Percentiles rank a stretch among this genome's conserved stretches.
Conservation (phyloP, 225 moss, liverwort and hornwort species). For the Neckera pumila region DNA sequence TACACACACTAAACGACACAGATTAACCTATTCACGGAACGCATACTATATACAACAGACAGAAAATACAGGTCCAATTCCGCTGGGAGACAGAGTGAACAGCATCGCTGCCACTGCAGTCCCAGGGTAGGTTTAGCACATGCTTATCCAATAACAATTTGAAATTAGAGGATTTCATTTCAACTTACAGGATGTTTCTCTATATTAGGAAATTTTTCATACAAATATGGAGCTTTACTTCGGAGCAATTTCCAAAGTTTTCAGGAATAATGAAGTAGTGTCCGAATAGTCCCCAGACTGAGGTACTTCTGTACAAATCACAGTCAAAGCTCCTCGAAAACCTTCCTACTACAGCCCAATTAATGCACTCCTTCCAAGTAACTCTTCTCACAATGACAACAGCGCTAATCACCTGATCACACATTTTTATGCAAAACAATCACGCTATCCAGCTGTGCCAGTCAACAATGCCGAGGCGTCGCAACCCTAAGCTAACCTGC, state of each 20-base stretch:
- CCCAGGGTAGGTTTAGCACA: not conserved
- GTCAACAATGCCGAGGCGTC: not conserved
- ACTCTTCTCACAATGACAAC: not conserved
- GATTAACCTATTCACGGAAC: too few relatives aligned
- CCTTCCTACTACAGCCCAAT: not conserved
- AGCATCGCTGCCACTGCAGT: not conserved
- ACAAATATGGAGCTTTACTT: not conserved
- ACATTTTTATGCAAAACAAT: not conserved
- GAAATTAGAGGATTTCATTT: not conserved
- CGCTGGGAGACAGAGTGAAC: not conserved
- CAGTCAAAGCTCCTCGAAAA: not conserved
- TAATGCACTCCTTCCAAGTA: not conserved
- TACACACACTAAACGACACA: not conserved
- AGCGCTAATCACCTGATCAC: not conserved
- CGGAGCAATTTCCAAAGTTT: not conserved
- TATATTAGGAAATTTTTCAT: too few relatives aligned
- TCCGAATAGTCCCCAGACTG: not conserved
- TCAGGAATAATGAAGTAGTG: not conserved
- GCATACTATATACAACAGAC: not conserved
- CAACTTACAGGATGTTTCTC: not conserved
- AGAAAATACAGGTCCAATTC: not conserved
- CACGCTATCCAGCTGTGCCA: not conserved
- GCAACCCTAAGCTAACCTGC: not conserved
- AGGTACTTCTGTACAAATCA: not conserved
- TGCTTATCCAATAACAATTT: not conserved